phyloP scores from a whole-genome alignment of 129 eudicot species.

The Arctium lappa region DNA sequence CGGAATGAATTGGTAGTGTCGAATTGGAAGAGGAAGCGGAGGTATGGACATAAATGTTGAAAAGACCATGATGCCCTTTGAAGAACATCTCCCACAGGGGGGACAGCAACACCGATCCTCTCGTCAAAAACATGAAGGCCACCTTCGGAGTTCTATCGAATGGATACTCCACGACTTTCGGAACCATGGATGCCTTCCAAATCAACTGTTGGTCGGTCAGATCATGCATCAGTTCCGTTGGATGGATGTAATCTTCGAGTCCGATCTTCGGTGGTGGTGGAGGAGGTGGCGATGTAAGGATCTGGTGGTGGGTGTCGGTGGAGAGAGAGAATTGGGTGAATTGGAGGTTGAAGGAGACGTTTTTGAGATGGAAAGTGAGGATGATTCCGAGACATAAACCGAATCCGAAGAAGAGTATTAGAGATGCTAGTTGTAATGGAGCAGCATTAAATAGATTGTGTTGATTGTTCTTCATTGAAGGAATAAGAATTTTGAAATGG shows the following conservation, averaged over 20 bases:
- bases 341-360: slow-evolving; percentile 43
- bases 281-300: slow-evolving; percentile 11
- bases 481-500: neutral
- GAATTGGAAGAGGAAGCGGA: slow-evolving; percentile 49
- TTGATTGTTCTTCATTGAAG: slow-evolving; percentile 30
- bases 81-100: slow-evolving; percentile 81
- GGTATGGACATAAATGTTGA: slow-evolving; percentile 61
- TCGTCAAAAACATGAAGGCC: slow-evolving; percentile 75
- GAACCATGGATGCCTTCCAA: slow-evolving; percentile 69
- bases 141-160: slow-evolving; percentile 46
- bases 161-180: slow-evolving; percentile 41
- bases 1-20: slow-evolving; percentile 39
- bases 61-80: slow-evolving; percentile 61
- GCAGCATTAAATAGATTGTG: slow-evolving; percentile 23
- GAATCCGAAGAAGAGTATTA: slow-evolving; percentile 45
- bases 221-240: slow-evolving; percentile 34
- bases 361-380: slow-evolving; percentile 45
- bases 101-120: slow-evolving; percentile 51
- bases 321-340: slow-evolving; percentile 37
- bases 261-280: neutral
- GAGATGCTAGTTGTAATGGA: slow-evolving; percentile 26
- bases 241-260: slow-evolving; percentile 16
- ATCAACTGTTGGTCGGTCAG: slow-evolving; percentile 52
- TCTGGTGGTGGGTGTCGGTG: slow-evolving; percentile 19
- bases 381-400: slow-evolving; percentile 60